Base-by-base conservation (phyloP, 495 filamentous ascomycete species). In the Lineolata rhizophorae region DNA sequence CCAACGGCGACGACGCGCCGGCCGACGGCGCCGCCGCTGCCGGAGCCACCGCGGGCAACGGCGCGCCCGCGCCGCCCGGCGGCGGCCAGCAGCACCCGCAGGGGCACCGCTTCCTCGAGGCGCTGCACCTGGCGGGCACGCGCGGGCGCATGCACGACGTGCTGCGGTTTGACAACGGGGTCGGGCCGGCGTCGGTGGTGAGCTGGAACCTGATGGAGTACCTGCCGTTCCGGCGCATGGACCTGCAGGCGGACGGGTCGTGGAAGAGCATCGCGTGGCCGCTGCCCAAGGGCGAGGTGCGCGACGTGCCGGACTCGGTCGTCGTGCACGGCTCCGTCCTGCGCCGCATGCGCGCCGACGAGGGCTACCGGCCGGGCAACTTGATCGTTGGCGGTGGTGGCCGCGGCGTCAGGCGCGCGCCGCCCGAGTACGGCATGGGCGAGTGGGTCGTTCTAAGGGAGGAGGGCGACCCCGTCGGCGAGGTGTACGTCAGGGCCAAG, bases 191-290 rank as follows among this genome's bases (percentile, higher is more conserved):
- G 1, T 69, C 70, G 0, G 75, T 83, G 1, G 34, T 81, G 1
- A 64, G 64, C 0, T 87, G 82, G 82, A 72, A 70, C 15, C 50
- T 82, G 19, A 85, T 87, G 77, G 77, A 90, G 44, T 83, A 72
- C 43, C 54, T 90, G 10, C 80, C 81, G 0, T 85, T 87, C 54
- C 66, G 77, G 1, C 64, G 81, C 5, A 81, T 90, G 76, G 80
- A 85, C 44, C 46, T 87, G 13, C 62, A 67, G 30, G 34, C 57
- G 2, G 72, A 85, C 37, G 79, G 78, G 1, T 65, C 67, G 0
- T 90, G 81, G 81, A 73, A 75, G 41, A 70, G 75, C 0, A 85
- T 90, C 36, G 53, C 67, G 14, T 83, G 77, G 70, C 81, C 81
- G 0, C 49, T 87, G 3, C 80, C 81, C 0, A 65, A 67, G 28